A percentile compares a stretch with the other conserved stretches of the same genome.
phyloP scores from a whole-genome alignment of 495 filamentous ascomycete genomes.

The Xylaria scruposa region DNA sequence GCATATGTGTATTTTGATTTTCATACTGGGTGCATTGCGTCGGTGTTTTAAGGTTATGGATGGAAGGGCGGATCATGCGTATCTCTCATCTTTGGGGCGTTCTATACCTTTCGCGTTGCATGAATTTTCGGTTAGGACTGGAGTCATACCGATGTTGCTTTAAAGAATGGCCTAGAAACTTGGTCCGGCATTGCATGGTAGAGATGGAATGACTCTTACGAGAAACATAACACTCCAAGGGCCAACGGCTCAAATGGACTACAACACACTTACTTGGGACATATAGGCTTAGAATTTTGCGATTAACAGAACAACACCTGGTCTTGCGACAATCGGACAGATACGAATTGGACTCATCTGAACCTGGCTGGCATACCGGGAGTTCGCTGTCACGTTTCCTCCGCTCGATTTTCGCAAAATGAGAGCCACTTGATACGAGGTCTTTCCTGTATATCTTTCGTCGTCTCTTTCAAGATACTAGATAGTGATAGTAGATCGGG shows the following conservation, averaged over 20 bases:
- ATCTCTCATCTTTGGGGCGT: slow-evolving; percentile 12
- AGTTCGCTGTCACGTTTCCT: neutral
- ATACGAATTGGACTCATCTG: too few relatives aligned
- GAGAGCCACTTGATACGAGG: neutral
- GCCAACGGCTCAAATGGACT: neutral
- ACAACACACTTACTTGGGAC: neutral
- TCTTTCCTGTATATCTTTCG: neutral
- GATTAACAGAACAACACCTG: slow-evolving; percentile 1
- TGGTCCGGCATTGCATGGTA: slow-evolving; percentile 7
- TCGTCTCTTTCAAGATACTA: slow-evolving; percentile 4
- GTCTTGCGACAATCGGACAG: neutral
- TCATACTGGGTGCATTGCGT: slow-evolving; percentile 24
- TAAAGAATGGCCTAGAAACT: slow-evolving; percentile 11
- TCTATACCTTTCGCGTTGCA: neutral
- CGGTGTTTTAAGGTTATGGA: slow-evolving; percentile 19
- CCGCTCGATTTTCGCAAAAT: neutral
- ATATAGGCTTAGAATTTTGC: neutral
- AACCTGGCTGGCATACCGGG: neutral
- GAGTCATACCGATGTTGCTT: neutral
- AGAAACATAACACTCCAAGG: neutral
- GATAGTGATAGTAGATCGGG: slow-evolving; percentile 5
- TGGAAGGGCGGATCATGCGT: neutral
- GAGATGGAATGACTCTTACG: neutral
- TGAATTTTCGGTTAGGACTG: neutral
- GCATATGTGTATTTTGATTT: slow-evolving; percentile 12